These are phyloP conservation scores for Neurospora hispaniola DNA, from an alignment of 495 filamentous ascomycete genomes.

Conservation along the genomic window DNA sequence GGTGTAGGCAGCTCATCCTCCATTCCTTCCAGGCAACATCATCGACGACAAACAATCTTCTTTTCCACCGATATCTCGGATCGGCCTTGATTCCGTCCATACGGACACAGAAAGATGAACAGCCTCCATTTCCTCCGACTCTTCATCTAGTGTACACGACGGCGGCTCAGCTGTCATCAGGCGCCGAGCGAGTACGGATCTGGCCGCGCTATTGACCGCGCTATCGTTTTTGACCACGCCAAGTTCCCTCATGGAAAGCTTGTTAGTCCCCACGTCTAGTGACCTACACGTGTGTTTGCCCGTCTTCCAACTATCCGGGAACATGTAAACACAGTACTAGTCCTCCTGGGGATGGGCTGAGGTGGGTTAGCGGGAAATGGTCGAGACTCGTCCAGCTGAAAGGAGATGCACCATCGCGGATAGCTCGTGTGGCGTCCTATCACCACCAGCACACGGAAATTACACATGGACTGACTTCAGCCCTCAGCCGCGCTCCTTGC, in stretches of 20 bases:
- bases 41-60: not conserved
- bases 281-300: not conserved
- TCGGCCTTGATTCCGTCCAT: not conserved
- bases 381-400: not conserved
- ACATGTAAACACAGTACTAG: not conserved
- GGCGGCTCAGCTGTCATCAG: not conserved
- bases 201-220: not conserved
- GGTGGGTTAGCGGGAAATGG: not conserved
- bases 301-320: not conserved
- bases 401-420: not conserved
- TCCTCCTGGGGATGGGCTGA: not conserved
- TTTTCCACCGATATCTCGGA: not conserved
- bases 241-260: not conserved
- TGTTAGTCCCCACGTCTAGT: not conserved
- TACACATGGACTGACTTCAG: not conserved
- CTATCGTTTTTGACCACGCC: not conserved
- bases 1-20: not conserved
- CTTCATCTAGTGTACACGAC: not conserved
- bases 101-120: not conserved
- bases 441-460: not conserved
- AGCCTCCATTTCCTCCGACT: not conserved
- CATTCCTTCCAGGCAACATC: not conserved
- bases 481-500: not conserved
- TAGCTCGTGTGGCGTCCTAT: not conserved
- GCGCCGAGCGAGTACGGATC: not conserved